Evolutionary conservation across 108 stramenopile genomes (phyloP), one percentile per base, ranked within the genome.

Genomic region (Asterionellopsis glacialis): DNA sequence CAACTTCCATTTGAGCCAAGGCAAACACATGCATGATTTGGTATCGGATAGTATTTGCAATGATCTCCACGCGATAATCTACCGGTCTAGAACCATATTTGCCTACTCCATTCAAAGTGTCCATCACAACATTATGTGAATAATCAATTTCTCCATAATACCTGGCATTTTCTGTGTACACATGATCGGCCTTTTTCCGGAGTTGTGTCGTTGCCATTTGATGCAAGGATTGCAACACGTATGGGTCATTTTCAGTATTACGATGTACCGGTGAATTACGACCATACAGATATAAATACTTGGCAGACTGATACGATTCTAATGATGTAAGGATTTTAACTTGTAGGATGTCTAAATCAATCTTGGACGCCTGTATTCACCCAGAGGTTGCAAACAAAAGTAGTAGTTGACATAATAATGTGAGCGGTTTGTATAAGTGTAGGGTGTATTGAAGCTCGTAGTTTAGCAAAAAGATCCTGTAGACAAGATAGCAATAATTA

Each of bases 321-420:
- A 77, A 16, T 26, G 55, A 54, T 6, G 73, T 63, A 47, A 82
- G 57, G 41, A 77, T 69, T 13, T 71, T 45, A 26, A 83, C 27
- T 59, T 83, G 82, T 16, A 73, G 41, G 47, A 93, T 69, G 68
- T 93, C 91, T 68, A 93, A 65, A 62, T 93, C 91, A 39, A 78
- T 73, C 22, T 57, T 57, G 2, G 33, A 33, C 7, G 33, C 33
- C 33, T 33, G 33, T 33, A 5, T 33, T 33, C 33, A n/a, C n/a
- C 33, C 33, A 33, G 7, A 7, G 33, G 2, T 33, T 33, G 7
- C 33, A 2, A 33, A 33, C 33, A 33, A 33, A 7, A 33, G 7
- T 2, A 7, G 5, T 5, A 33, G 7, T 33, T 33, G 7, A n/a
- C n/a, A n/a, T n/a, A 33, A 33, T 33, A 33, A 33, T 33, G 33